Percentiles rank a stretch among this genome's conserved stretches.
Evolutionary conservation across 1,284 basidiomycete genomes (phyloP).

Genomic region (Kwoniella shivajii): DNA sequence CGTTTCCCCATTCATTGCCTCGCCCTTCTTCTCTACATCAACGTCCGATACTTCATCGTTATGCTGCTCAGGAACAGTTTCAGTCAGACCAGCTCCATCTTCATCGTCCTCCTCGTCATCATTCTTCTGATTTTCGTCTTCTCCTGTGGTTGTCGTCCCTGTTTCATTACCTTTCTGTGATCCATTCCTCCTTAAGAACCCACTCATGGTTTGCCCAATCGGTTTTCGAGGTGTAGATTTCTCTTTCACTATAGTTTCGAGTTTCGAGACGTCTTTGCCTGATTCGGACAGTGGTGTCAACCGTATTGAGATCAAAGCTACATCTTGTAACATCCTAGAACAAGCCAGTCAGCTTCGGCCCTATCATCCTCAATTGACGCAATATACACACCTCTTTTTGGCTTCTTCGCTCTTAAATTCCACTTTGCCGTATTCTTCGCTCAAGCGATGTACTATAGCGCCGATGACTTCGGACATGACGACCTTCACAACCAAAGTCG

Average conservation of each 20-base stretch:
- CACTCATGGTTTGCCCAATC: slow-evolving; percentile 42
- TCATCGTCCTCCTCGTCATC: slow-evolving; percentile 15
- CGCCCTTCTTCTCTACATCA: slow-evolving; percentile 8
- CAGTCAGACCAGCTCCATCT: slow-evolving; percentile 14
- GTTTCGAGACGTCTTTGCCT: slow-evolving; percentile 63
- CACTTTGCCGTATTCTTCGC: slow-evolving; percentile 78
- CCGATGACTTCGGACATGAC: slow-evolving; percentile 91
- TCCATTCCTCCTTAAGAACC: slow-evolving; percentile 40
- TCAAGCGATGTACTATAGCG: slow-evolving; percentile 83
- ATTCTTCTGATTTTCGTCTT: slow-evolving; percentile 4
- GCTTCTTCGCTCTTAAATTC: slow-evolving; percentile 78
- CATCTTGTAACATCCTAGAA: slow-evolving; percentile 72
- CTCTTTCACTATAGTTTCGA: slow-evolving; percentile 78
- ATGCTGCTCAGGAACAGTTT: neutral
- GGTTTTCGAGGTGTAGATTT: slow-evolving; percentile 57
- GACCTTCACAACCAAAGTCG: slow-evolving; percentile 58
- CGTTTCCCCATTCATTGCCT: neutral
- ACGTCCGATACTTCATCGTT: neutral
- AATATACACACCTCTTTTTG: slow-evolving; percentile 69
- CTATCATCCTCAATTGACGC: neutral
- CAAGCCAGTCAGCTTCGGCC: neutral
- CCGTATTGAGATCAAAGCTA: slow-evolving; percentile 71
- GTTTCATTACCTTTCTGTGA: slow-evolving; percentile 1
- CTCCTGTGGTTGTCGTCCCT: neutral
- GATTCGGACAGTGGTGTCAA: slow-evolving; percentile 61